phyloP scores from a whole-genome alignment of 305 asterid genomes.

The Solanum hybrid region DNA sequence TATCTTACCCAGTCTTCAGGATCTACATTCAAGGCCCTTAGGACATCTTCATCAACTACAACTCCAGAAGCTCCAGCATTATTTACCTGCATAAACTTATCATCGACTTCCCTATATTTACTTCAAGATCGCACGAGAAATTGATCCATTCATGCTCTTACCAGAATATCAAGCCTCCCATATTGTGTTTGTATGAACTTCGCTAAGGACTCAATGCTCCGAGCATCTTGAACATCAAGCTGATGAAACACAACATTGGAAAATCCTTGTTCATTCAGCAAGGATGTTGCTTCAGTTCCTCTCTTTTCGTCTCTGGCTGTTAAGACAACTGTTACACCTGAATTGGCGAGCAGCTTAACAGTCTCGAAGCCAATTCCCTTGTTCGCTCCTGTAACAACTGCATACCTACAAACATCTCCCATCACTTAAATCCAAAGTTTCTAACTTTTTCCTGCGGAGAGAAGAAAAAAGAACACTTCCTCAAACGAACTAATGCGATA shows the following conservation, averaged over 20 bases:
- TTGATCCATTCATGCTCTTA: background rate
- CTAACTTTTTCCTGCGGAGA: background rate
- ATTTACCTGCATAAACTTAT: conserved; percentile 39
- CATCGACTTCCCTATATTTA: background rate
- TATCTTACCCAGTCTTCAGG: conserved; percentile 53
- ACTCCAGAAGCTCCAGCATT: conserved; percentile 82
- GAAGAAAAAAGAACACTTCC: background rate
- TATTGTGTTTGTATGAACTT: conserved; percentile 36
- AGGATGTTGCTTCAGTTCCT: conserved; percentile 43
- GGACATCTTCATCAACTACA: conserved; percentile 50
- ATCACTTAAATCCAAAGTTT: conserved; percentile 5
- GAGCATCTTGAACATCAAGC: conserved; percentile 64
- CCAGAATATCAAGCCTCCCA: conserved; percentile 45
- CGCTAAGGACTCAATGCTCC: conserved; percentile 44
- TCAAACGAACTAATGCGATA: no score
- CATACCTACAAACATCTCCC: conserved; percentile 32
- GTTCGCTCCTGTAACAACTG: conserved; percentile 80
- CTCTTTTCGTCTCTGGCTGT: conserved; percentile 55
- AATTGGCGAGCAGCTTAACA: conserved; percentile 53
- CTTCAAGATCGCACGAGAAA: background rate
- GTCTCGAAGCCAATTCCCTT: conserved; percentile 78
- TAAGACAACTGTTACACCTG: conserved; percentile 51
- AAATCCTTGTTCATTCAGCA: conserved; percentile 47
- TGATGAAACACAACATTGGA: conserved; percentile 63
- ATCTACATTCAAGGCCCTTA: conserved; percentile 54